Conservation (phyloP, 192 early-diverging fungal genomes). For the Nowakowskiella sp. region DNA sequence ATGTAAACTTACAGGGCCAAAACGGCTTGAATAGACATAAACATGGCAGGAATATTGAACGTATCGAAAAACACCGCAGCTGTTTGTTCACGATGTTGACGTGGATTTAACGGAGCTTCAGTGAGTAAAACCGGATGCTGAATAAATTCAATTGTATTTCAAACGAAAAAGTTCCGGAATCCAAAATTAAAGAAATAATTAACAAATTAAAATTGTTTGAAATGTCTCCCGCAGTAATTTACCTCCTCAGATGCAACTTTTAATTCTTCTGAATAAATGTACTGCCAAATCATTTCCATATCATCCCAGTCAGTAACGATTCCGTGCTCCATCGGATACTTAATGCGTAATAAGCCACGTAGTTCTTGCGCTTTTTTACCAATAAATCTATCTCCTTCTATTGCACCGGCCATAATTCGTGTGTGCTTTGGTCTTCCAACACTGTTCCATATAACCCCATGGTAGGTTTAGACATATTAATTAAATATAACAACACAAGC, state of each 20-base stretch:
- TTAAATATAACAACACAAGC: neutral
- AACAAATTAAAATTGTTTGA: neutral
- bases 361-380: slow-evolving; percentile 93
- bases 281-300: slow-evolving; percentile 98
- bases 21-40: slow-evolving; percentile 95
- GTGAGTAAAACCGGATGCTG: slow-evolving; percentile 96
- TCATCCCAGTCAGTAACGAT: slow-evolving; percentile 97
- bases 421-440: slow-evolving; percentile 95
- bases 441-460: slow-evolving; percentile 19
- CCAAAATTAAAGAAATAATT: slow-evolving; percentile 3
- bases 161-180: slow-evolving; percentile 1
- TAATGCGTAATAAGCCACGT: slow-evolving; percentile 86
- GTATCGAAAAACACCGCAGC: slow-evolving; percentile 99
- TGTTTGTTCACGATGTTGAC: slow-evolving; percentile 82
- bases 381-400: slow-evolving; percentile 93
- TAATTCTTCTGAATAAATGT: slow-evolving; percentile 94
- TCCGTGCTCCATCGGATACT: slow-evolving; percentile 95
- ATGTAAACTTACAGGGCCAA: slow-evolving; percentile 69
- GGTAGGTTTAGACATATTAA: too few relatives aligned
- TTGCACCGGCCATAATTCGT: slow-evolving; percentile 95
- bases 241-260: slow-evolving; percentile 93
- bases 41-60: slow-evolving; percentile 96
- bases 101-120: slow-evolving; percentile 92
- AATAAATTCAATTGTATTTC: neutral
- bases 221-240: slow-evolving; percentile 2